Conservation (phyloP, 768 basidiomycete genomes). For the Gloeopeniophorella convolvens region DNA sequence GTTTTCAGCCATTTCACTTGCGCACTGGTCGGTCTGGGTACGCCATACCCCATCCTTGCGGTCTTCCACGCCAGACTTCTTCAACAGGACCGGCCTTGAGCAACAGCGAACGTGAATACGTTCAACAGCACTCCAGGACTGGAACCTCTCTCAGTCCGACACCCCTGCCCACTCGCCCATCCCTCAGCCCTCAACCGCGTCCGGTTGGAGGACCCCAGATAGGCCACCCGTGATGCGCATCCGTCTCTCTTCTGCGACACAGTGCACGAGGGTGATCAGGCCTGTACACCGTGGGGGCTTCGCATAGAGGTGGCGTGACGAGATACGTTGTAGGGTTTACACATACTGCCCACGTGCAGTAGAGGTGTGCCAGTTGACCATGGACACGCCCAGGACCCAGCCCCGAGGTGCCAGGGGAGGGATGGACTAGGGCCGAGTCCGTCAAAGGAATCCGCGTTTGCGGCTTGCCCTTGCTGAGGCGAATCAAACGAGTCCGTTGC, state of each 20-base stretch:
- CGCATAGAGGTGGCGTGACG: slow-evolving; percentile 4
- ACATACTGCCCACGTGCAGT: not conserved
- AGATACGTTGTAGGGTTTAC: slow-evolving; percentile 5
- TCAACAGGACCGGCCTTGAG: slow-evolving; percentile 19
- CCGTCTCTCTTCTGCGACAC: slow-evolving; percentile 1
- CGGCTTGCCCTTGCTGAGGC: slow-evolving; percentile 15
- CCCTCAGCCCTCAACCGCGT: slow-evolving; percentile 12
- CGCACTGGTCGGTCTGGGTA: slow-evolving; percentile 8
- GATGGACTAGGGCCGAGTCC: slow-evolving; percentile 13
- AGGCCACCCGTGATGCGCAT: not conserved
- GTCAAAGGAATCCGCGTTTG: slow-evolving; percentile 3
- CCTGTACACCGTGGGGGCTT: slow-evolving; percentile 9
- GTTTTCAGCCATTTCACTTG: slow-evolving; percentile 17
- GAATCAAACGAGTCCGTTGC: slow-evolving; percentile 18
- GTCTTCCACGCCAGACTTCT: slow-evolving; percentile 15
- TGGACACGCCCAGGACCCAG: slow-evolving; percentile 6
- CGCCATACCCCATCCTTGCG: slow-evolving; percentile 6
- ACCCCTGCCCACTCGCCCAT: slow-evolving; percentile 7
- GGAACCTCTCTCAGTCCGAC: slow-evolving; percentile 20
- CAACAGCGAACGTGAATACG: slow-evolving; percentile 18
- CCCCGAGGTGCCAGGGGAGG: slow-evolving; percentile 2
- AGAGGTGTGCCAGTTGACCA: slow-evolving; percentile 3
- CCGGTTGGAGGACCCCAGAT: slow-evolving; percentile 3
- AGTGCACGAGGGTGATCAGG: slow-evolving; percentile 14
- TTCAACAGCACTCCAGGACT: slow-evolving; percentile 17